phyloP scores from a whole-genome alignment of 176 grass and related monocot genomes.

The Alloteropsis semialata region DNA sequence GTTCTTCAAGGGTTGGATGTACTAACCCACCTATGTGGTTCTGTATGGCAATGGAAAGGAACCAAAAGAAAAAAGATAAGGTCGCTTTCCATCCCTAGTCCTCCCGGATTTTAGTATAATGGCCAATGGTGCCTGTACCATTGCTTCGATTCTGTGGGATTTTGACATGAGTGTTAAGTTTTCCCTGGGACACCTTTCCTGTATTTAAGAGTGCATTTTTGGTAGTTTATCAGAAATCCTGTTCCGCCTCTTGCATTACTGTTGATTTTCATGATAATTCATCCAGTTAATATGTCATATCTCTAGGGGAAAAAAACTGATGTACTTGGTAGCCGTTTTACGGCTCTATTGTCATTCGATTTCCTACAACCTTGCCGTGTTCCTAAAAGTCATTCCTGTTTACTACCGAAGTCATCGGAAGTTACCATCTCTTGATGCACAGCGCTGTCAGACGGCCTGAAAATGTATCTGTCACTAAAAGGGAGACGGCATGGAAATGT shows the following conservation, averaged over 20 bases:
- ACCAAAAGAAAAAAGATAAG: background rate
- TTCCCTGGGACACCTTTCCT: constrained; percentile 27
- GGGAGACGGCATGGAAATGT: no score
- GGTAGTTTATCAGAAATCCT: constrained; percentile 3
- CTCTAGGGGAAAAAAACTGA: background rate
- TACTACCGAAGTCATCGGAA: background rate
- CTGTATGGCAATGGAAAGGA: constrained; percentile 13
- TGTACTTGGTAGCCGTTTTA: background rate
- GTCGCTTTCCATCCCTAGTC: constrained; percentile 21
- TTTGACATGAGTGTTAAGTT: constrained; percentile 47
- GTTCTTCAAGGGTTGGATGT: constrained; percentile 2
- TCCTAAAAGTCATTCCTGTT: background rate
- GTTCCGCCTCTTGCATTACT: background rate
- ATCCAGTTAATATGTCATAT: no score
- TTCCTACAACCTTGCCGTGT: background rate
- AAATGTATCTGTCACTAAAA: background rate
- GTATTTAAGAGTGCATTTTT: constrained; percentile 56
- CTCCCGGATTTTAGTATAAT: constrained; percentile 40
- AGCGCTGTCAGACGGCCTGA: background rate
- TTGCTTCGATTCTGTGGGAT: constrained; percentile 57
- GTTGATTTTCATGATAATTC: background rate
- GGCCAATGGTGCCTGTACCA: constrained; percentile 41
- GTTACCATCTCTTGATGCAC: background rate
- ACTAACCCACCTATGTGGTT: background rate
- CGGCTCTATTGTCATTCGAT: background rate